Evolutionary conservation across 2,329 filamentous ascomycete species (phyloP).

Genomic region (Aspergillus ochraceus): DNA sequence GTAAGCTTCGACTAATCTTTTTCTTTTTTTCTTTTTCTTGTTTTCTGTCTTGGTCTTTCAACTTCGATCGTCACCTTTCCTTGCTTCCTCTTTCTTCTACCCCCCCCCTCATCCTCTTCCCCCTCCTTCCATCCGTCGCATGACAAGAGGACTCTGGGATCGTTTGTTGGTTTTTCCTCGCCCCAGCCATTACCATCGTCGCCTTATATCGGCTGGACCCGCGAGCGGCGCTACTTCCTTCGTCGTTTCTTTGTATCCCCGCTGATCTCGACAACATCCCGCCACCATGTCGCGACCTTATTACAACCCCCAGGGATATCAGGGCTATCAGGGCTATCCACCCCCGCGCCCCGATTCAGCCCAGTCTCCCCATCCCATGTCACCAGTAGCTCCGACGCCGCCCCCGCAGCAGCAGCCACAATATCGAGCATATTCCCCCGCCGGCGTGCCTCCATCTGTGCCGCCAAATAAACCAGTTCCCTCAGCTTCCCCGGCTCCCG

Average conservation of each 20-base stretch:
- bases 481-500: slow-evolving; percentile 19
- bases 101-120: background rate
- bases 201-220: slow-evolving; percentile 1
- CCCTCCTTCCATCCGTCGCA: slow-evolving; percentile 13
- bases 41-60: slow-evolving; percentile 2
- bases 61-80: background rate
- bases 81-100: slow-evolving; percentile 6
- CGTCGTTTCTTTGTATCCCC: slow-evolving; percentile 9
- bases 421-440: slow-evolving; percentile 38
- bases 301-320: slow-evolving; percentile 35
- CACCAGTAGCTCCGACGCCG: slow-evolving; percentile 15
- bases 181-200: slow-evolving; percentile 1
- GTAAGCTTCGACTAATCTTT: slow-evolving; percentile 33
- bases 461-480: slow-evolving; percentile 33
- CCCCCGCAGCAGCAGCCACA: slow-evolving; percentile 32
- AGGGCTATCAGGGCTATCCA: slow-evolving; percentile 30
- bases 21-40: slow-evolving; percentile 12
- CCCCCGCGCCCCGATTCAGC: slow-evolving; percentile 32
- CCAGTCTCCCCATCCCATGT: slow-evolving; percentile 38
- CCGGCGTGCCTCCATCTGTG: slow-evolving; percentile 32
- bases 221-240: background rate
- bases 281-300: slow-evolving; percentile 39
- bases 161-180: background rate
- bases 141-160: slow-evolving; percentile 10
- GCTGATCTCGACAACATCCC: slow-evolving; percentile 11